phyloP scores from a whole-genome alignment of 345 rosid genomes.

The Odontarrhena argentea region DNA sequence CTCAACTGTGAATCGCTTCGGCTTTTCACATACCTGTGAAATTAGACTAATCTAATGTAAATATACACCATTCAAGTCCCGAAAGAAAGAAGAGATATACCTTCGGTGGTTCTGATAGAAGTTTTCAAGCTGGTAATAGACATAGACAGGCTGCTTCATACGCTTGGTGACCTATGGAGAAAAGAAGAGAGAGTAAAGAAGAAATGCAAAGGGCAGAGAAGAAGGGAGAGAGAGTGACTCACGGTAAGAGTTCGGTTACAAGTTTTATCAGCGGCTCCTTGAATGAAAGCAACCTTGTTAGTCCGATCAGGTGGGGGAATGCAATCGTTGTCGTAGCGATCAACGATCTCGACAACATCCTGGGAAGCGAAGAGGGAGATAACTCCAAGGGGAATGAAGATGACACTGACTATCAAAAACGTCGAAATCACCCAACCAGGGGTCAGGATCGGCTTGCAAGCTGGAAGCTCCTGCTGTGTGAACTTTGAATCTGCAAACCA shows the following conservation, averaged over 20 bases:
- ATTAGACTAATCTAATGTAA: background rate
- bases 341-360: constrained; percentile 89
- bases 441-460: constrained; percentile 98
- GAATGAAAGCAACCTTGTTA: constrained; percentile 68
- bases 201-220: background rate
- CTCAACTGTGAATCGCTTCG: constrained; percentile 78
- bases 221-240: constrained; percentile 27
- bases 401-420: constrained; percentile 83
- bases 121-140: constrained; percentile 97
- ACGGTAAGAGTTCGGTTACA: constrained; percentile 62
- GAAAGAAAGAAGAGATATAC: constrained; percentile 40
- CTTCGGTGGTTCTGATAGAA: constrained; percentile 99
- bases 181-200: constrained; percentile 25
- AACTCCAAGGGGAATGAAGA: constrained; percentile 95
- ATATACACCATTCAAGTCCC: background rate
- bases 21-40: constrained; percentile 87
- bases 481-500: constrained; percentile 76
- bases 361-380: constrained; percentile 86
- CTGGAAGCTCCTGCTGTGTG: constrained; percentile 98
- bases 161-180: constrained; percentile 64
- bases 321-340: constrained; percentile 76
- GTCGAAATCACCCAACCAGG: constrained; percentile 96
- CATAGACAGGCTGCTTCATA: constrained; percentile 86
- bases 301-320: constrained; percentile 54
- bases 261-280: constrained; percentile 46